Evolutionary conservation across 73 alveolate species (phyloP), one percentile per base, ranked within the genome.

Genomic region (Paramecium bursaria): DNA sequence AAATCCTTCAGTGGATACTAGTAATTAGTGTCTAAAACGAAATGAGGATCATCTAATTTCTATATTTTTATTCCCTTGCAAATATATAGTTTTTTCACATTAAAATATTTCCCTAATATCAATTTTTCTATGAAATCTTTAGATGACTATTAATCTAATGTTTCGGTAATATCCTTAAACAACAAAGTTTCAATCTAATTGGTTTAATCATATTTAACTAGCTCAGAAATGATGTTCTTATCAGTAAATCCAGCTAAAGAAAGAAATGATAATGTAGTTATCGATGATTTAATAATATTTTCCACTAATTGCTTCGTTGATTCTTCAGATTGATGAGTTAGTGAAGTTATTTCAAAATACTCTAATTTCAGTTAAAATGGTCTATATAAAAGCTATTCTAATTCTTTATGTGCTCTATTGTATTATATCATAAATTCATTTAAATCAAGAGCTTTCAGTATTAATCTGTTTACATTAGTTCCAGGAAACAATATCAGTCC

Each of bases 61-160:
- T n/a, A n/a, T n/a, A n/a, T n/a, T n/a, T n/a, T n/a, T n/a, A n/a
- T n/a, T n/a, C n/a, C n/a, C n/a, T n/a, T n/a, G n/a, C n/a, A n/a
- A n/a, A n/a, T n/a, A n/a, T n/a, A n/a, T n/a, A n/a, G n/a, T n/a
- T n/a, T n/a, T n/a, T n/a, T n/a, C n/a, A n/a, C n/a, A n/a, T n/a
- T n/a, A n/a, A n/a, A n/a, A n/a, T n/a, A n/a, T n/a, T 10, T 27
- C 76, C 82, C 82, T 39, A 67, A 67, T 6, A 67, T 14, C 49
- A 67, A 21, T 39, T 31, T 39, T 39, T 67, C 44, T 6, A 67
- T 15, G 13, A 67, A 67, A 4, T 33, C 14, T 4, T 21, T 21
- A 67, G 60, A 39, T 17, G 33, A 13, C 1, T 67, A 35, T 42
- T 30, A 21, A 67, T 67, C 13, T 67, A 67, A 42, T 2, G 54